Evolutionary conservation across 2,329 filamentous ascomycete species (phyloP).

Genomic region (Cytospora mali): DNA sequence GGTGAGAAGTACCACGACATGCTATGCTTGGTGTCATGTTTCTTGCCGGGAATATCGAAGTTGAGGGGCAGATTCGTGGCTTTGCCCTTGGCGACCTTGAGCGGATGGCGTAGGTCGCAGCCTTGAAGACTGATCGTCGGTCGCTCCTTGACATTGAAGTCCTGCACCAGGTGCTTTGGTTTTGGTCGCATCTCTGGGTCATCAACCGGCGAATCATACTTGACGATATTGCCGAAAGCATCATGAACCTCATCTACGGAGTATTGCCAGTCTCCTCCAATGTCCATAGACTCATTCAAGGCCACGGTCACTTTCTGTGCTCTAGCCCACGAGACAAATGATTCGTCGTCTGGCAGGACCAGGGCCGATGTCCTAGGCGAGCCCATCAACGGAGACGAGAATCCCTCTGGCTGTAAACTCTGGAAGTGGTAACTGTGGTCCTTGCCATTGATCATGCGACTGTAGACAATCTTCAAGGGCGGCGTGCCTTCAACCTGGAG

Average conservation of each 20-base stretch:
- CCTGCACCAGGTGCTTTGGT: constrained; percentile 68
- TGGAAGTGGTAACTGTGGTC: constrained; percentile 88
- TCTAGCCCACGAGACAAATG: constrained; percentile 76
- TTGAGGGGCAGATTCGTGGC: constrained; percentile 69
- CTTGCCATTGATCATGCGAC: constrained; percentile 80
- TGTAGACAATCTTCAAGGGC: constrained; percentile 90
- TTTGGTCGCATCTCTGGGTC: constrained; percentile 68
- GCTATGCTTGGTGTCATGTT: constrained; percentile 65
- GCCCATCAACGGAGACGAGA: constrained; percentile 74
- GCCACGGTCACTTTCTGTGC: constrained; percentile 75
- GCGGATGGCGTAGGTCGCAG: constrained; percentile 77
- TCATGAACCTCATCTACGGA: constrained; percentile 90
- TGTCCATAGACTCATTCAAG: constrained; percentile 85
- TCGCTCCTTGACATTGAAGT: constrained; percentile 83
- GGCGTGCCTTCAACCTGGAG: constrained; percentile 87
- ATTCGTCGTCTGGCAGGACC: constrained; percentile 60
- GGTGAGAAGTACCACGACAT: constrained; percentile 83
- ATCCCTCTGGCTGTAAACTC: constrained; percentile 87
- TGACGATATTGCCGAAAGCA: constrained; percentile 82
- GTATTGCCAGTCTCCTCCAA: constrained; percentile 83
- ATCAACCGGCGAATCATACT: constrained; percentile 68
- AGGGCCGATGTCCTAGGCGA: constrained; percentile 60
- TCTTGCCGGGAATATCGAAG: constrained; percentile 65
- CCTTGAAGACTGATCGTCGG: constrained; percentile 72
- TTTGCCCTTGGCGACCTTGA: constrained; percentile 80